These are phyloP conservation scores for Udeniomyces megalosporus DNA, from an alignment of 768 basidiomycete genomes.

Conservation along the genomic window DNA sequence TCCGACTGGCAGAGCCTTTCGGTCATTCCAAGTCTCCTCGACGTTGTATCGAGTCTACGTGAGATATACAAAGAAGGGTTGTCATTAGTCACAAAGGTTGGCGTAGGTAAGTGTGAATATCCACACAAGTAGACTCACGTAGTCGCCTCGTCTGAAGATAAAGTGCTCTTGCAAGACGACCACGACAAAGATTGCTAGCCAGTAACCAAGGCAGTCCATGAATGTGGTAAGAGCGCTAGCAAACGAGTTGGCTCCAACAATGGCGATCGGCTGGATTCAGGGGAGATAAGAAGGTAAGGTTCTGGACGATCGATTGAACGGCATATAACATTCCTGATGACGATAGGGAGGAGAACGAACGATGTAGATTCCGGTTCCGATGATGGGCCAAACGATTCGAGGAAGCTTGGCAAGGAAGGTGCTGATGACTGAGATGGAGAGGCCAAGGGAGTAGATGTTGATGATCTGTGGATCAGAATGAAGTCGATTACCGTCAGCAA, in stretches of 20 bases:
- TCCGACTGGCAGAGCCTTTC: slow-evolving; percentile 30
- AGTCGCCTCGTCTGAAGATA: slow-evolving; percentile 34
- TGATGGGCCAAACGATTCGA: slow-evolving; percentile 23
- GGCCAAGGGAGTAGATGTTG: slow-evolving; percentile 33
- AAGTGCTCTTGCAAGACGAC: slow-evolving; percentile 40
- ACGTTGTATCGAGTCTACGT: slow-evolving; percentile 31
- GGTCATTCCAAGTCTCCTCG: slow-evolving; percentile 28
- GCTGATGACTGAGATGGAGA: slow-evolving; percentile 36
- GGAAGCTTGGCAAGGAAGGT: slow-evolving; percentile 35
- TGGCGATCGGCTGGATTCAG: slow-evolving; percentile 31
- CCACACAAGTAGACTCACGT: too few species aligned
- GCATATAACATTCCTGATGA: too few species aligned
- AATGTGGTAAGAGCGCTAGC: slow-evolving; percentile 35
- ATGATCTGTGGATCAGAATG: slow-evolving; percentile 23
- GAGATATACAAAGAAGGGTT: slow-evolving; percentile 15
- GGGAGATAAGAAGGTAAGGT: too few species aligned
- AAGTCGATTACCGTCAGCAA: too few species aligned
- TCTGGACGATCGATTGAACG: too few species aligned
- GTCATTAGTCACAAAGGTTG: background rate
- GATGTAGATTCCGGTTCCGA: slow-evolving; percentile 35
- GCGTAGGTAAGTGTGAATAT: background rate
- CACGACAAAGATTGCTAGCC: slow-evolving; percentile 38
- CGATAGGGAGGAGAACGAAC: background rate
- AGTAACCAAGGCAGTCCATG: slow-evolving; percentile 30
- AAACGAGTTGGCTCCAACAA: slow-evolving; percentile 37